These are phyloP conservation scores for Apodospora peruviana DNA, from an alignment of 495 filamentous ascomycete genomes.

Conservation along the genomic window DNA sequence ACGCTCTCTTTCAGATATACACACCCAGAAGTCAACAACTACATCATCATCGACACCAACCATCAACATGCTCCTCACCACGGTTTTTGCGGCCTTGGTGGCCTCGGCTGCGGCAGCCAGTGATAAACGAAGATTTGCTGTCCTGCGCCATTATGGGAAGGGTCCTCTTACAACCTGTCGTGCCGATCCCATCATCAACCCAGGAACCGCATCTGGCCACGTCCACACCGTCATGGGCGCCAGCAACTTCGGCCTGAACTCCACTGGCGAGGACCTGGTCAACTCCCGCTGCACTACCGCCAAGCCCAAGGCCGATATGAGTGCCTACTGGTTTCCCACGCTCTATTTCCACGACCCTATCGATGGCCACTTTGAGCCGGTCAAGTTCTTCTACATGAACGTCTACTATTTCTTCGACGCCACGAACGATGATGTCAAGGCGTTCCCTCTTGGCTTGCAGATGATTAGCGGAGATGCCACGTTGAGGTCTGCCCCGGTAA, in stretches of 20 bases:
- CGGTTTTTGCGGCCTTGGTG: conserved; percentile 17
- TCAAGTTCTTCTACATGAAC: conserved; percentile 52
- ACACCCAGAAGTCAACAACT: not conserved
- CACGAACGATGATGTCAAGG: conserved; percentile 52
- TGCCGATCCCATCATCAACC: conserved; percentile 60
- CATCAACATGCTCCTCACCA: conserved; percentile 16
- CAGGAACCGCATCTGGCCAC: conserved; percentile 53
- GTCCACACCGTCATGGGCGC: conserved; percentile 66
- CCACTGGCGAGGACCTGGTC: conserved; percentile 52
- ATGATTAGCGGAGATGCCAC: conserved; percentile 64
- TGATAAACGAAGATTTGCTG: conserved; percentile 36
- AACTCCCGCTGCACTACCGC: conserved; percentile 63
- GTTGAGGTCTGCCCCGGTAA: conserved; percentile 35
- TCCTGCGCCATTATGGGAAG: conserved; percentile 37
- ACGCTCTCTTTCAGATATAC: not conserved
- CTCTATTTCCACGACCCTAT: conserved; percentile 58
- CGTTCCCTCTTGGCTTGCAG: conserved; percentile 66
- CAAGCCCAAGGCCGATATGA: conserved; percentile 58
- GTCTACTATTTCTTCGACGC: conserved; percentile 67
- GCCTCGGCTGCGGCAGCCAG: conserved; percentile 26
- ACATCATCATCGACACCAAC: not conserved
- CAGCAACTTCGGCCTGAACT: conserved; percentile 61
- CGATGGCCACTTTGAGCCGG: conserved; percentile 61
- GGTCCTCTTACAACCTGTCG: conserved; percentile 51
- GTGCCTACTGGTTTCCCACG: conserved; percentile 72